A percentile compares a stretch with the other conserved stretches of the same genome.
phyloP scores from a whole-genome alignment of 805 yeast genomes.

The Kurtzmaniella fragi region DNA sequence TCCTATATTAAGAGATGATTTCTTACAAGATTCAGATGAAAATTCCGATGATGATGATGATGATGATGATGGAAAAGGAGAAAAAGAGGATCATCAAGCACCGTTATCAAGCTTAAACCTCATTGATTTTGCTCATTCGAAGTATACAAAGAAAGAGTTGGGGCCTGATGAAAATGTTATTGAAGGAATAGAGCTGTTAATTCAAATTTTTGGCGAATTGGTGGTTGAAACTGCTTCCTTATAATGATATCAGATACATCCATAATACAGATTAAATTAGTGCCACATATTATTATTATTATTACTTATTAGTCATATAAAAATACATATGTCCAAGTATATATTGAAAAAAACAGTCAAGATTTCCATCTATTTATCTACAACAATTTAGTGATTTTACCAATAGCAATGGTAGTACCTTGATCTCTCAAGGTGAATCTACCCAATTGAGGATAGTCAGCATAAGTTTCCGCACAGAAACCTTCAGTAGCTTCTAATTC shows the following conservation, averaged over 20 bases:
- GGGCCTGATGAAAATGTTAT: slow-evolving; percentile 72
- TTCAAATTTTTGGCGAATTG: slow-evolving; percentile 35
- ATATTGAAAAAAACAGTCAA: not conserved
- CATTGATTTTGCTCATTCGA: slow-evolving; percentile 91
- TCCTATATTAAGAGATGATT: slow-evolving; percentile 15
- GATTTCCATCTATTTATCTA: slow-evolving; percentile 22
- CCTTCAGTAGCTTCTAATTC: slow-evolving; percentile 80
- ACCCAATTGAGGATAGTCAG: slow-evolving; percentile 92
- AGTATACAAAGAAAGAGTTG: slow-evolving; percentile 45
- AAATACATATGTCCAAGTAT: not conserved
- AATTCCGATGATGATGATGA: slow-evolving; percentile 18
- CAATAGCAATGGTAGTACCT: slow-evolving; percentile 97
- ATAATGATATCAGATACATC: not conserved
- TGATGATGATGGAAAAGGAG: slow-evolving; percentile 26
- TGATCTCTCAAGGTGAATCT: slow-evolving; percentile 98
- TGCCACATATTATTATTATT: not conserved
- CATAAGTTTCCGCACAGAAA: slow-evolving; percentile 89
- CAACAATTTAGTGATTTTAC: slow-evolving; percentile 88
- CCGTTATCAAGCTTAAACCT: slow-evolving; percentile 57
- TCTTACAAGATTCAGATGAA: slow-evolving; percentile 22
- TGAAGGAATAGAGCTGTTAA: slow-evolving; percentile 62
- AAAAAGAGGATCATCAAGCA: slow-evolving; percentile 16
- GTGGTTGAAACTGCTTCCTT: not conserved
- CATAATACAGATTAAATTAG: not conserved
- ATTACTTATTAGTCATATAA: not conserved